These are phyloP conservation scores for Lagenidium giganteum DNA, from an alignment of 352 stramenopile genomes.

Conservation along the genomic window DNA sequence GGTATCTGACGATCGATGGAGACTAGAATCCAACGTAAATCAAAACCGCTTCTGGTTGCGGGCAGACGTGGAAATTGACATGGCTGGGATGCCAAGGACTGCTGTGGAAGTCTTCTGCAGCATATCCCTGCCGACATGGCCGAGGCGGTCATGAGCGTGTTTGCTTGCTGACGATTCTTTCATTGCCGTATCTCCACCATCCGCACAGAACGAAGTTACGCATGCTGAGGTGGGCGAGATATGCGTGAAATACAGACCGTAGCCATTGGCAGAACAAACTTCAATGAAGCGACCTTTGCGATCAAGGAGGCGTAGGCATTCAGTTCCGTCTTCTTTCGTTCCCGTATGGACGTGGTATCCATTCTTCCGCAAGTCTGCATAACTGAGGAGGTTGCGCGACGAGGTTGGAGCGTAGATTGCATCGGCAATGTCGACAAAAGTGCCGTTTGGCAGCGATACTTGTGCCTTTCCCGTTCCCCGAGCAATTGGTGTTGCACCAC, in stretches of 20 bases:
- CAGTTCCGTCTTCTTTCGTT: background rate
- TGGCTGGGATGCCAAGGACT: too few species aligned
- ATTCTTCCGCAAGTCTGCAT: constrained; percentile 1
- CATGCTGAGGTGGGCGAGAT: background rate
- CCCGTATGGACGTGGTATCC: constrained; percentile 4
- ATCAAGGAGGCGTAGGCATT: background rate
- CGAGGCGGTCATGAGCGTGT: constrained; percentile 1
- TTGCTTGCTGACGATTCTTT: background rate
- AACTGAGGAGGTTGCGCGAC: constrained; percentile 8
- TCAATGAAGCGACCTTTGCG: background rate
- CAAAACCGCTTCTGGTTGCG: too few species aligned
- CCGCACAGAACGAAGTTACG: background rate
- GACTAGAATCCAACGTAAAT: constrained; percentile 21
- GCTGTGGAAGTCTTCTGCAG: constrained; percentile 2
- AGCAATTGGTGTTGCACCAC: constrained; percentile 1
- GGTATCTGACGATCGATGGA: constrained; percentile 14
- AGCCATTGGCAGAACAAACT: background rate
- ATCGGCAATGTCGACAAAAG: constrained; percentile 3
- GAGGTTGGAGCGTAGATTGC: background rate
- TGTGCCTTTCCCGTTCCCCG: constrained; percentile 1
- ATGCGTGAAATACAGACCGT: constrained; percentile 4
- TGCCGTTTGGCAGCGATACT: constrained; percentile 2
- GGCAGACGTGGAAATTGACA: too few species aligned
- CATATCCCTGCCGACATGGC: constrained; percentile 6
- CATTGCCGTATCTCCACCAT: too few species aligned